Evolutionary conservation across 176 grass and related monocot species (phyloP), one percentile per base, ranked within the genome.

Genomic region (Oryza punctata): DNA sequence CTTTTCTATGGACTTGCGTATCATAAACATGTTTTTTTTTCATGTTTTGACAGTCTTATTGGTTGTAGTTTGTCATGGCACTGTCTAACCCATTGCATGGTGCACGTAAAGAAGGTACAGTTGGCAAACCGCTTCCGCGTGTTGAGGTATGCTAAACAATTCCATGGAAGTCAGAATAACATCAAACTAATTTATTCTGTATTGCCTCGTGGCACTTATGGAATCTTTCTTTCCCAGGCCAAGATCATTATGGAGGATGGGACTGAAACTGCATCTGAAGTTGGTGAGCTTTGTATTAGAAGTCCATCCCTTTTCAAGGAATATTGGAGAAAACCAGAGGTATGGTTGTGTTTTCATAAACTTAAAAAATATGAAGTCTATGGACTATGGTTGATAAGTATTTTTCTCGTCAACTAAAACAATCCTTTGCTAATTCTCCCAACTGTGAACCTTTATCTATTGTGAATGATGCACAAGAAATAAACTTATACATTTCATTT

Each of bases 241-340:
- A 98, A 89, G 81, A 93, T 95, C 65, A 86, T 98, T 78, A 82
- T 70, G 77, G 96, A 98, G 24, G 85, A 95, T 82, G 93, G 89
- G 40, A 83, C 66, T 41, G 82, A 88, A 87, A 90, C 75, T 71
- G 88, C 65, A 79, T 66, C 73, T 47, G 91, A 85, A 83, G 96
- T 93, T 67, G 96, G 96, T 37, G 96, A 98, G 59, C 96, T 98
- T 69, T 98, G 96, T 77, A 92, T 95, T 72, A 94, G 77, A 95
- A 91, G 96, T 57, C 96, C 96, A 63, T 95, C 96, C 68, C 76
- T 98, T 84, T 98, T 95, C 78, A 95, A 93, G 75, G 93, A 95
- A 73, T 98, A 98, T 65, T 98, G 96, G 93, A 98, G 88, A 88
- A 87, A 63, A 77, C 90, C 92, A 73, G 79, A 85, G 88, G 96